These are phyloP conservation scores for Cerrena zonata DNA, from an alignment of 1,284 basidiomycete genomes.

Conservation along the genomic window DNA sequence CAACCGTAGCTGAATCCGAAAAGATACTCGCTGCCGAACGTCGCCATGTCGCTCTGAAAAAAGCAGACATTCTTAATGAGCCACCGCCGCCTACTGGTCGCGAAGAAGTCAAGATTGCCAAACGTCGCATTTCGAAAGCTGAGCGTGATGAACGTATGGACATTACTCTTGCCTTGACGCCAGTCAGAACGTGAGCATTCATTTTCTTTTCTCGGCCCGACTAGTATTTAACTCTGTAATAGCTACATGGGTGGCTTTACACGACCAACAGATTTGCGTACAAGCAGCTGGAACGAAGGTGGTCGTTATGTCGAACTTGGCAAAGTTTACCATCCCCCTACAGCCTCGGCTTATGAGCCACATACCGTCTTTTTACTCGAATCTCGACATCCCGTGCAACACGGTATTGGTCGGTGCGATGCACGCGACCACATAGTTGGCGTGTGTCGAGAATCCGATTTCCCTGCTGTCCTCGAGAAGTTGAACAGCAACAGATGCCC, in stretches of 20 bases:
- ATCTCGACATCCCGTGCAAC: constrained; percentile 30
- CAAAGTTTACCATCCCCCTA: constrained; percentile 30
- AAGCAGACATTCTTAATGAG: neutral
- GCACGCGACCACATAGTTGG: constrained; percentile 31
- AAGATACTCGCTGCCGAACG: neutral
- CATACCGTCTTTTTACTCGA: constrained; percentile 39
- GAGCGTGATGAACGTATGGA: constrained; percentile 41
- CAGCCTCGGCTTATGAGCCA: constrained; percentile 32
- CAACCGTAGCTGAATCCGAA: neutral
- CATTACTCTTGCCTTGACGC: constrained; percentile 32
- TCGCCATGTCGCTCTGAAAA: neutral
- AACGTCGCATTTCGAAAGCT: constrained; percentile 30
- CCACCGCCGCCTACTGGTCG: constrained; percentile 4
- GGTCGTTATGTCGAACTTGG: constrained; percentile 26
- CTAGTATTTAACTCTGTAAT: neutral
- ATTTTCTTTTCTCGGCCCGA: constrained; percentile 1
- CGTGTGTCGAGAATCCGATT: constrained; percentile 32
- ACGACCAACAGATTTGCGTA: constrained; percentile 34
- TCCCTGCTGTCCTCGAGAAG: constrained; percentile 24
- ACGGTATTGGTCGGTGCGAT: constrained; percentile 30
- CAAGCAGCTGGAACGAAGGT: constrained; percentile 34
- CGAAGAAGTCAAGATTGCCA: constrained; percentile 6
- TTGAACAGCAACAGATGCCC: constrained; percentile 27
- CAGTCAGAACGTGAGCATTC: constrained; percentile 29
- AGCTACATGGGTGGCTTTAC: constrained; percentile 37